These are phyloP conservation scores for Aspergillus fumigatus DNA, from an alignment of 2,329 filamentous ascomycete genomes.

Conservation along the genomic window DNA sequence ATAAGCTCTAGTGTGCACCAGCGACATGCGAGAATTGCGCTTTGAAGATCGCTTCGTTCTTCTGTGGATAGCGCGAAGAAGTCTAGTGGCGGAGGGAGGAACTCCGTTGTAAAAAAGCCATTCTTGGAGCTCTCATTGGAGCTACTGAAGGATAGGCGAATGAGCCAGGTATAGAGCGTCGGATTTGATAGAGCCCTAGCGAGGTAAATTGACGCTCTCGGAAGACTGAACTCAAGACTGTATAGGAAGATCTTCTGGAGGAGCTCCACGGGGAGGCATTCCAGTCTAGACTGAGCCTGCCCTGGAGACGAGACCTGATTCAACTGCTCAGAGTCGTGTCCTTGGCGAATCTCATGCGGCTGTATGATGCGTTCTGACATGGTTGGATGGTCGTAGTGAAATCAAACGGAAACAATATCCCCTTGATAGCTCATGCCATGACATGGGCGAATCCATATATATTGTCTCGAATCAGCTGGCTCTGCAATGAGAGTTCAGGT, in stretches of 20 bases:
- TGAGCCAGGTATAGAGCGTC: conserved; percentile 40
- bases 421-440: not conserved
- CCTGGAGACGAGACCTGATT: conserved; percentile 4
- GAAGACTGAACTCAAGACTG: conserved; percentile 45
- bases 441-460: not conserved
- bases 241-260: conserved; percentile 50
- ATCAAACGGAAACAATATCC: not conserved
- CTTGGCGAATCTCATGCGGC: not conserved
- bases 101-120: conserved; percentile 35
- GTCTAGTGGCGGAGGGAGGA: conserved; percentile 33
- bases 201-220: conserved; percentile 41
- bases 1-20: conserved; percentile 40
- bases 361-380: not conserved
- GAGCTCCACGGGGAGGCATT: conserved; percentile 46
- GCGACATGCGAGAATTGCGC: conserved; percentile 31
- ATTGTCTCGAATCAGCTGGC: not conserved
- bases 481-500: not conserved
- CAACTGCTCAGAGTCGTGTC: conserved; percentile 11
- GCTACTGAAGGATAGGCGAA: conserved; percentile 41
- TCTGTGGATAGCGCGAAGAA: conserved; percentile 27
- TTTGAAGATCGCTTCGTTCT: conserved; percentile 33
- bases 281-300: conserved; percentile 29
- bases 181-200: conserved; percentile 37
- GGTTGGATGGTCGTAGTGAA: not conserved
- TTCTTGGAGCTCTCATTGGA: conserved; percentile 26